Base-by-base conservation (phyloP, 805 yeast species). In the Cyberlindnera saturnus region DNA sequence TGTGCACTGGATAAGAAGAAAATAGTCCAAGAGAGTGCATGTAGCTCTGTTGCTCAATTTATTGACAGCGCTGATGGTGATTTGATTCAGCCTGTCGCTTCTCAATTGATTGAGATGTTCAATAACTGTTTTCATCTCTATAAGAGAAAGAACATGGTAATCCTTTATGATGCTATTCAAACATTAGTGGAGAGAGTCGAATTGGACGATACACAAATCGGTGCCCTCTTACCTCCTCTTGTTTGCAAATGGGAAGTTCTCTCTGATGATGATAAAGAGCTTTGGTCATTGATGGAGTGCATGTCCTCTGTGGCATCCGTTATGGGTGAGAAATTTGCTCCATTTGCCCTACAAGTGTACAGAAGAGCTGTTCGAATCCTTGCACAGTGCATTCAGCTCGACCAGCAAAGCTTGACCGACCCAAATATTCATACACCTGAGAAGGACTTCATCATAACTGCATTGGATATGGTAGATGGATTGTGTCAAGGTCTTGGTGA, bases 11-110 rank as follows among this genome's bases (percentile, higher is more conserved):
- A 93, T 61, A 73, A 70, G 40, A 88, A 87, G 67, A 89, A 90
- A 60, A 85, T 84, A 44, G 99, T 91, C n/a, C 99, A 93, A 65
- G 91, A 89, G 56, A 84, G 96, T 44, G 96, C 96, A 1, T 87
- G 96, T 53, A 78, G 89, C 32, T 86, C 96, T 10, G 74, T 91
- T 36, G 83, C 96, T 1, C 81, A 81, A 43, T 85, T 90, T 48
- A 80, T 90, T 34, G 97, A 90, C 56, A 77, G 73, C 45, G 74
- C 93, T 18, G 88, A 86, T 42, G 64, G 79, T 2, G 73, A 70
- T 35, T 59, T 83, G 34, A 70, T 90, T 39, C 74, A 71, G 20
- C 81, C 82, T 17, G 77, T 83, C 48, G 56, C 68, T 1, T 66
- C 81, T 39, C 83, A 82, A 8, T 69, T 93, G 45, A 67, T 91